These are phyloP conservation scores for Colletotrichum sp. DNA, from an alignment of 2,329 filamentous ascomycete species.

Conservation along the genomic window DNA sequence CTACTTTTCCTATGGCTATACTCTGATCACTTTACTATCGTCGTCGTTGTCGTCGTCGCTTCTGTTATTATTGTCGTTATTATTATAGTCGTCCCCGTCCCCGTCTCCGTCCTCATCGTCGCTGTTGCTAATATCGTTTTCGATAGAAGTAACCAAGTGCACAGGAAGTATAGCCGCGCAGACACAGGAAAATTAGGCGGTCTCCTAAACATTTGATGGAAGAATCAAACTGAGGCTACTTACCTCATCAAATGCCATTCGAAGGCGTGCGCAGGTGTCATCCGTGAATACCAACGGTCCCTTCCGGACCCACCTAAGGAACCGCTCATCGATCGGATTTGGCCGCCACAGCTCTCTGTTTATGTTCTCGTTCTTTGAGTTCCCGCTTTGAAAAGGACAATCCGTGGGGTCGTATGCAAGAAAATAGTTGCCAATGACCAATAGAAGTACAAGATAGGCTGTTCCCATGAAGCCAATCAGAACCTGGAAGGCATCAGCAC, in stretches of 20 bases:
- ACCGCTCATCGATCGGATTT: not conserved
- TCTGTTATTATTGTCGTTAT: too few species aligned
- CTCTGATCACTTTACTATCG: too few species aligned
- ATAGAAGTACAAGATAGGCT: not conserved
- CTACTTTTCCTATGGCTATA: too few species aligned
- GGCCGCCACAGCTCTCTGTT: not conserved
- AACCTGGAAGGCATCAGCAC: not conserved
- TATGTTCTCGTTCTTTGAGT: not conserved
- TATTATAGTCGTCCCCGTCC: too few species aligned
- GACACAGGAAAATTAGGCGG: too few species aligned
- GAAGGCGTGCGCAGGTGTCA: not conserved
- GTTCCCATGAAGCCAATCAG: not conserved
- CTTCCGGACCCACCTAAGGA: not conserved
- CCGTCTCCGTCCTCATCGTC: too few species aligned
- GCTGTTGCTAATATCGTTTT: too few species aligned
- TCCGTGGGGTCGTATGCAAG: not conserved
- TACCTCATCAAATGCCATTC: not conserved
- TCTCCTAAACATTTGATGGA: rapidly evolving
- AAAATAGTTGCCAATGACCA: not conserved
- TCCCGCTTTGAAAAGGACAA: not conserved
- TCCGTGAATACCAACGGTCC: not conserved
- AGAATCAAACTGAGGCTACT: not conserved
- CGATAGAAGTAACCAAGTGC: too few species aligned
- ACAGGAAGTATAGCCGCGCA: too few species aligned
- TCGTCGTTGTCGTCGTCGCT: too few species aligned